A percentile compares a stretch with the other conserved stretches of the same genome.
Conservation (phyloP, 2,329 filamentous ascomycete species). For the Aspergillus vadensis region DNA sequence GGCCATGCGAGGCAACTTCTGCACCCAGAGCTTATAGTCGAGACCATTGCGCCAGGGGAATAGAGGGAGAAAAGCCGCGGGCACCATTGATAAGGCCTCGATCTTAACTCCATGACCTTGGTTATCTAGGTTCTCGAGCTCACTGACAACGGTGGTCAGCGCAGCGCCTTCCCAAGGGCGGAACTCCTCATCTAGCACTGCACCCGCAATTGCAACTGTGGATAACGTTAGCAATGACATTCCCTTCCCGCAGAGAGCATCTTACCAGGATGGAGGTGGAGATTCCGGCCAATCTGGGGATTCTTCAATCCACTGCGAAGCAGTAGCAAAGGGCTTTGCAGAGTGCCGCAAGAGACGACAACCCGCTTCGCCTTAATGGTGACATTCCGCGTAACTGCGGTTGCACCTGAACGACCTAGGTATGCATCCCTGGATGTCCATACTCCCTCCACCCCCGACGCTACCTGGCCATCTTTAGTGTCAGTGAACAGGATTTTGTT, state of each 20-base stretch:
- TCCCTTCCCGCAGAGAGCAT: conserved; percentile 26
- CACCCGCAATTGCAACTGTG: conserved; percentile 48
- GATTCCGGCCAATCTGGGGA: conserved; percentile 75
- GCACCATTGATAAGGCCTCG: conserved; percentile 75
- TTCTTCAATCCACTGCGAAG: conserved; percentile 79
- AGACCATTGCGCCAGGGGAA: conserved; percentile 69
- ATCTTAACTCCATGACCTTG: conserved; percentile 81
- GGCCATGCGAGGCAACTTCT: conserved; percentile 69
- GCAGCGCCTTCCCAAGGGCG: conserved; percentile 76
- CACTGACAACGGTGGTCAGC: conserved; percentile 73
- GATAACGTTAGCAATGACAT: conserved; percentile 1
- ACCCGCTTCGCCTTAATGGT: conserved; percentile 78
- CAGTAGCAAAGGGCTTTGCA: conserved; percentile 76
- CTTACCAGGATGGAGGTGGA: conserved; percentile 77
- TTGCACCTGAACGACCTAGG: conserved; percentile 58
- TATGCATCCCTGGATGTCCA: conserved; percentile 73
- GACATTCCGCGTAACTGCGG: conserved; percentile 61
- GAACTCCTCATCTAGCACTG: conserved; percentile 69
- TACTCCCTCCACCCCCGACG: conserved; percentile 69
- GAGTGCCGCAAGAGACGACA: conserved; percentile 72
- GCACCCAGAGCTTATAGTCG: conserved; percentile 70
- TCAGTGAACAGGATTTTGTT: conserved; percentile 69
- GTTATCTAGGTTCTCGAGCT: conserved; percentile 79
- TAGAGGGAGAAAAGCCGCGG: conserved; percentile 63
- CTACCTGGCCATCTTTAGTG: conserved; percentile 55